Evolutionary conservation across 1,284 basidiomycete species (phyloP).

Genomic region (Cryptococcus sp.): DNA sequence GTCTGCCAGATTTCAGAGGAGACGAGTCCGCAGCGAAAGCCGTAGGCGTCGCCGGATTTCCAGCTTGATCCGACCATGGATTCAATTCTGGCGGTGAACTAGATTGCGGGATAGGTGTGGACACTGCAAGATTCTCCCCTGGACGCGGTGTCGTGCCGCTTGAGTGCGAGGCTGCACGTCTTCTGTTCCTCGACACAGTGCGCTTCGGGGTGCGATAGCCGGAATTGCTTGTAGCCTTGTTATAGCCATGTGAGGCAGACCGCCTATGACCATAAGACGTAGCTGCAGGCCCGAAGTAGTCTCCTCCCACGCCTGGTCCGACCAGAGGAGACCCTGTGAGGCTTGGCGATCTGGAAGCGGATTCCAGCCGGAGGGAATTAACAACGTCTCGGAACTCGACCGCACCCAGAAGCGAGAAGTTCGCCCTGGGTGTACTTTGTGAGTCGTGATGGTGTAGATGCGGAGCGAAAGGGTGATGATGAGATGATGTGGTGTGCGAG

Average conservation of each 20-base stretch:
- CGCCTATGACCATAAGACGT: constrained; percentile 21
- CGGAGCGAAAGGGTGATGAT: constrained; percentile 2
- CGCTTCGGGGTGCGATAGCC: neutral
- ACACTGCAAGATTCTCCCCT: neutral
- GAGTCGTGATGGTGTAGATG: constrained; percentile 17
- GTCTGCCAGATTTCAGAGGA: constrained; percentile 15
- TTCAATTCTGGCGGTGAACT: constrained; percentile 22
- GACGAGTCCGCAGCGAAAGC: neutral
- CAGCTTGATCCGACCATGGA: constrained; percentile 37
- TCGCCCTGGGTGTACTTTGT: constrained; percentile 42
- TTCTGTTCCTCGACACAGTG: neutral
- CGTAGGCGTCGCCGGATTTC: constrained; percentile 23
- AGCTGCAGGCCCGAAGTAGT: constrained; percentile 25
- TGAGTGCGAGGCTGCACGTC: neutral
- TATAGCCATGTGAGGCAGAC: constrained; percentile 15
- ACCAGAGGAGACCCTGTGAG: constrained; percentile 5
- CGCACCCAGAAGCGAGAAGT: constrained; percentile 84
- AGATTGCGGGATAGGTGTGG: neutral
- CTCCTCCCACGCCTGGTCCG: constrained; percentile 7
- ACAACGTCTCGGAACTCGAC: constrained; percentile 92
- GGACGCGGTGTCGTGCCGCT: neutral
- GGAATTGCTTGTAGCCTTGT: neutral
- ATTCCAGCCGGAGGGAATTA: constrained; percentile 66
- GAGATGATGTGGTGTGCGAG: constrained; percentile 11
- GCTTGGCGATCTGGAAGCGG: constrained; percentile 22